phyloP scores from a whole-genome alignment of 495 filamentous ascomycete species.

The Trichoderma parareesei region DNA sequence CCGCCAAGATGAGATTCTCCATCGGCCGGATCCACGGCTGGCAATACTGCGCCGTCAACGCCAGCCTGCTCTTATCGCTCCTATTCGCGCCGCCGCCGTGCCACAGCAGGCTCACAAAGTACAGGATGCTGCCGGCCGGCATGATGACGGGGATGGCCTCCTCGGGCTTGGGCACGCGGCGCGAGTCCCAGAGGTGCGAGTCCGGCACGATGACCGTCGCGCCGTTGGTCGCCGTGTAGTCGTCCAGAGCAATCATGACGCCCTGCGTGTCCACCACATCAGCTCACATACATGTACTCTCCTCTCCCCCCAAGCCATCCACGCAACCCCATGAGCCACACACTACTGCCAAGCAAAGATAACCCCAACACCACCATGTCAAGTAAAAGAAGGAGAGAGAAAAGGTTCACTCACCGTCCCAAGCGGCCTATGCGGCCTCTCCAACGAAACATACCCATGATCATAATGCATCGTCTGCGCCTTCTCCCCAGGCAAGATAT shows the following conservation, averaged over 20 bases:
- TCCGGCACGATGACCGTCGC: neutral
- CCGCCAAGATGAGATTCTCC: slow-evolving; percentile 1
- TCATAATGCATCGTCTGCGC: slow-evolving; percentile 7
- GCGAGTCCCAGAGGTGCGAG: neutral
- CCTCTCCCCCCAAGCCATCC: too few relatives aligned
- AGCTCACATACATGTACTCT: neutral
- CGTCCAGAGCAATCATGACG: slow-evolving; percentile 2
- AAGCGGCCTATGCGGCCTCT: neutral
- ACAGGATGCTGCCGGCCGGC: neutral
- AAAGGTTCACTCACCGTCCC: neutral
- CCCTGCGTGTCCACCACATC: neutral
- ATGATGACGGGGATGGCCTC: slow-evolving; percentile 1
- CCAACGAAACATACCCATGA: slow-evolving; percentile 1
- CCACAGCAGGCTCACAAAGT: slow-evolving; percentile 2
- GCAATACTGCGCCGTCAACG: slow-evolving; percentile 5
- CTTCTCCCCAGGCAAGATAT: neutral
- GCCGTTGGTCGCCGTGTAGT: neutral
- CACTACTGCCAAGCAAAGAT: too few relatives aligned
- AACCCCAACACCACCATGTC: neutral
- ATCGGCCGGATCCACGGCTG: slow-evolving; percentile 9
- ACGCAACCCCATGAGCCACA: too few relatives aligned
- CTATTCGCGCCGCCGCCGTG: slow-evolving; percentile 2
- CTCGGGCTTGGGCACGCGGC: neutral
- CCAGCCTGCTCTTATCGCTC: neutral
- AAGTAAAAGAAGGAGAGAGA: neutral